Evolutionary conservation across 306 rosid species (phyloP), one percentile per base, ranked within the genome.

Genomic region (Casuarina equisetifolia): DNA sequence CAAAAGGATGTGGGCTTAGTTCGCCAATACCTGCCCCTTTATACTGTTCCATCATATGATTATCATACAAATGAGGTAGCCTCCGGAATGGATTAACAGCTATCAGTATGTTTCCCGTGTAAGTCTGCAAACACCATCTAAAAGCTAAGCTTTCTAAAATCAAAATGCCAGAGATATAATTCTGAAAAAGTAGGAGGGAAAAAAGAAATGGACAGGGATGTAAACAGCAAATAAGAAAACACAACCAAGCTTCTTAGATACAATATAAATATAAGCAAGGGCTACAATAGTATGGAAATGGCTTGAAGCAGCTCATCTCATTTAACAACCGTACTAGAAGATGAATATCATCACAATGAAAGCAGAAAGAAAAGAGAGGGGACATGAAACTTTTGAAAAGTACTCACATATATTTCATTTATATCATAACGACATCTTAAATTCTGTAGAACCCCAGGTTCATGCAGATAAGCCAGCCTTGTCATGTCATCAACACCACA

Each of bases 1-100:
- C 97, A 87, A 95, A 95, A 59, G 99, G 99, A 84, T 95, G 97
- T 40, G 99, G 99, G 82, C 89, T 90, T 76, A 90, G 93, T 85
- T 95, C 99, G 43, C 97, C 99, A 51, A 95, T 79, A 84, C 85
- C 72, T 1, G 85, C 86, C 76, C 90, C 91, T 80, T 90, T 95
- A 78, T 95, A 95, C 76, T 82, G 85, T 70, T 88, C 85, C 99
- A 95, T 92, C 84, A 89, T 90, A 58, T 80, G 81, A 79, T 49
- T 82, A 74, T 84, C 89, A 80, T 84, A 87, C 66, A 95, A 83
- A 82, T 95, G 92, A 86, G 99, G 97, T 75, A 95, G 81, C 83
- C 97, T 89, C 86, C 81, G 88, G 62, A 95, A 95, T 76, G 99
- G 99, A 81, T 95, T 95, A 67, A 95, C 96, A 3, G 99, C 99